A percentile compares a stretch with the other conserved stretches of the same genome.
Conservation (phyloP, 805 yeast genomes). For the Starmerella scarabaei region DNA sequence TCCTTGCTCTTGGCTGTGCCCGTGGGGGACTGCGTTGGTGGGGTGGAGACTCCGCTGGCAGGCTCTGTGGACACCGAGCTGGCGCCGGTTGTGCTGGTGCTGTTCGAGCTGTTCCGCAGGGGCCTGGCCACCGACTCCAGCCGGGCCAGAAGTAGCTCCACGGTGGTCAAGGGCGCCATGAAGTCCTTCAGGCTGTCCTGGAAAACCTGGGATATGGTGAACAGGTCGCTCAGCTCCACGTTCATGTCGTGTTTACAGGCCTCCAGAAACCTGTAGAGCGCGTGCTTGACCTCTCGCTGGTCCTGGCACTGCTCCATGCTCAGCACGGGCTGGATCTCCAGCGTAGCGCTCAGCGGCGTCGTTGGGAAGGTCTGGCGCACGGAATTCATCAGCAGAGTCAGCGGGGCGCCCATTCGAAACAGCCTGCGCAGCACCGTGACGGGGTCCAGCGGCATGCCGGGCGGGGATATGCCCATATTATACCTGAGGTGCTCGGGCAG, state of each 20-base stretch:
- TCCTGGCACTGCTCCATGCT: conserved; percentile 66
- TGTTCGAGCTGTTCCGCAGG: not conserved
- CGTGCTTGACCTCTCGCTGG: conserved; percentile 69
- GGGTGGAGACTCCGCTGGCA: not conserved
- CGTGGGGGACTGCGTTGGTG: not conserved
- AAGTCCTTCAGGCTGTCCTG: conserved; percentile 69
- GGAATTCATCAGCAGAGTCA: conserved; percentile 71
- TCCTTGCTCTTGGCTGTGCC: conserved; percentile 1
- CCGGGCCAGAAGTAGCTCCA: conserved; percentile 47
- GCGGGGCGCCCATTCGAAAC: conserved; percentile 83
- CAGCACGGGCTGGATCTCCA: conserved; percentile 29
- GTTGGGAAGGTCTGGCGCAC: conserved; percentile 25
- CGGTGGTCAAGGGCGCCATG: conserved; percentile 59
- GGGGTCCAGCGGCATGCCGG: conserved; percentile 59
- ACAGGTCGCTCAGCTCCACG: conserved; percentile 58
- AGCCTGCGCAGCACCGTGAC: conserved; percentile 82
- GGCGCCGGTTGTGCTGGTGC: not conserved
- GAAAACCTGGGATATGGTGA: conserved; percentile 82
- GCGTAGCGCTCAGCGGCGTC: not conserved
- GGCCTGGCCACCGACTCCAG: conserved; percentile 13
- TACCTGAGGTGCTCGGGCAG: conserved; percentile 14
- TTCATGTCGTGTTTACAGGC: conserved; percentile 70
- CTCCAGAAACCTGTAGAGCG: conserved; percentile 76
- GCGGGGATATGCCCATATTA: conserved; percentile 49
- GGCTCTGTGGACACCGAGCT: not conserved